phyloP scores from a whole-genome alignment of 495 filamentous ascomycete genomes.

The Podospora pseudocomata region DNA sequence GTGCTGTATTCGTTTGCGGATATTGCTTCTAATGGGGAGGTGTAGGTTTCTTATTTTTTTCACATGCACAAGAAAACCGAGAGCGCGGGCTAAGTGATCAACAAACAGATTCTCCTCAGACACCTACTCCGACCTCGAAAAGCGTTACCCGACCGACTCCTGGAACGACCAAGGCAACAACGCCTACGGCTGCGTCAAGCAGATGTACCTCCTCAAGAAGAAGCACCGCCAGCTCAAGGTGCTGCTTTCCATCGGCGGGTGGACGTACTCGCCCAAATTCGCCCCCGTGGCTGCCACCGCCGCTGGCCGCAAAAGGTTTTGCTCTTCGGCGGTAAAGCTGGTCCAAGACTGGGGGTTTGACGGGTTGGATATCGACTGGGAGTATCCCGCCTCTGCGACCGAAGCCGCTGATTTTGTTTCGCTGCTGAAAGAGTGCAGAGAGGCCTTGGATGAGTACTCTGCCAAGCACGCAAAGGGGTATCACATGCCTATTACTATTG shows the following conservation, averaged over 20 bases:
- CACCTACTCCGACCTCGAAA: conserved; percentile 59
- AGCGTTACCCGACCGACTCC: conserved; percentile 72
- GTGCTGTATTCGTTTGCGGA: conserved; percentile 87
- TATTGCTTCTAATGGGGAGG: conserved; percentile 73
- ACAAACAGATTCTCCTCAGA: conserved; percentile 47
- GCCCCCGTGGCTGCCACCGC: conserved; percentile 58
- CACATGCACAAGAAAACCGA: neutral
- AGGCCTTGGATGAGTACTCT: conserved; percentile 63
- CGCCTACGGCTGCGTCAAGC: conserved; percentile 78
- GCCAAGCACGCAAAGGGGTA: conserved; percentile 44
- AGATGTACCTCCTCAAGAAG: conserved; percentile 81
- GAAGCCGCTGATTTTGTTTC: conserved; percentile 69
- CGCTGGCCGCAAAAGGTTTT: conserved; percentile 56
- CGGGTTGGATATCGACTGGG: conserved; percentile 61
- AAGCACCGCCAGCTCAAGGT: conserved; percentile 75
- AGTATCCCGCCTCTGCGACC: conserved; percentile 52
- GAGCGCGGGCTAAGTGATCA: neutral
- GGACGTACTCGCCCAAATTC: conserved; percentile 85
- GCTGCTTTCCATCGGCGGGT: conserved; percentile 82
- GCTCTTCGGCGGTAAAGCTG: conserved; percentile 60
- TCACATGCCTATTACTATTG: conserved; percentile 74
- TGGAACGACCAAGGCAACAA: conserved; percentile 63
- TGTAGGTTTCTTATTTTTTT: conserved; percentile 47
- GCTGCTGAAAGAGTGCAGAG: conserved; percentile 62
- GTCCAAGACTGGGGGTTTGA: conserved; percentile 62